Conservation (phyloP, 140 eudicot genomes). For the Bidens hawaiensis region DNA sequence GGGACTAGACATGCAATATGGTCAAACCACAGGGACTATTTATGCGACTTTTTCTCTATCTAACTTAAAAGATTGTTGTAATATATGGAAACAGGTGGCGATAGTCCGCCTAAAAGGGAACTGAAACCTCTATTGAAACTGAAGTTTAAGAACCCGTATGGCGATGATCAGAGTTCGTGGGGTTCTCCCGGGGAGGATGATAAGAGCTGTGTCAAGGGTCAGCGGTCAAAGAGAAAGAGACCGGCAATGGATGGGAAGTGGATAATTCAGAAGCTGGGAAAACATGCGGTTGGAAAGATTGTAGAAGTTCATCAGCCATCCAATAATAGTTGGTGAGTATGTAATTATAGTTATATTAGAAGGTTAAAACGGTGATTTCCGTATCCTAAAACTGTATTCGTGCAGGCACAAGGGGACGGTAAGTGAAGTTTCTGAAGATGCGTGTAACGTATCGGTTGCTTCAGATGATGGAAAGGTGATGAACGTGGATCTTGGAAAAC, state of each 20-base stretch:
- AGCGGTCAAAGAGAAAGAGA: conserved; percentile 83
- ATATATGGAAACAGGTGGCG: conserved; percentile 23
- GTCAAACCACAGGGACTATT: too few relatives aligned
- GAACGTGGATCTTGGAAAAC: conserved; percentile 76
- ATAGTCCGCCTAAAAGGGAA: conserved; percentile 38
- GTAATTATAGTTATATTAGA: background rate
- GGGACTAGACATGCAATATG: too few relatives aligned
- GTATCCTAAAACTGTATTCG: background rate
- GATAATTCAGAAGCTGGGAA: conserved; percentile 80
- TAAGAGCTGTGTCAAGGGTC: conserved; percentile 70
- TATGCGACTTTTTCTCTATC: background rate
- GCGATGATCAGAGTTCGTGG: conserved; percentile 54
- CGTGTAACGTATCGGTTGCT: conserved; percentile 48
- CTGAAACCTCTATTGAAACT: conserved; percentile 63
- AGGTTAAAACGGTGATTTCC: conserved; percentile 11
- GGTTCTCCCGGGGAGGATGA: conserved; percentile 61
- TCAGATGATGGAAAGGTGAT: conserved; percentile 73
- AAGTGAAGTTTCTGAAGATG: conserved; percentile 50
- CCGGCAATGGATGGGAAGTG: conserved; percentile 74
- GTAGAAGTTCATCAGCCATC: conserved; percentile 80
- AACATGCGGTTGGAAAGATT: conserved; percentile 77
- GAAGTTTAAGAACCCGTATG: conserved; percentile 59
- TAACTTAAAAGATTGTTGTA: background rate
- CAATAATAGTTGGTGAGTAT: conserved; percentile 60
- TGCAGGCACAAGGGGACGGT: conserved; percentile 82